These are phyloP conservation scores for bread wheat (Triticum aestivum) DNA, from an alignment of 176 grass and related monocot species.

Conservation along the genomic window DNA sequence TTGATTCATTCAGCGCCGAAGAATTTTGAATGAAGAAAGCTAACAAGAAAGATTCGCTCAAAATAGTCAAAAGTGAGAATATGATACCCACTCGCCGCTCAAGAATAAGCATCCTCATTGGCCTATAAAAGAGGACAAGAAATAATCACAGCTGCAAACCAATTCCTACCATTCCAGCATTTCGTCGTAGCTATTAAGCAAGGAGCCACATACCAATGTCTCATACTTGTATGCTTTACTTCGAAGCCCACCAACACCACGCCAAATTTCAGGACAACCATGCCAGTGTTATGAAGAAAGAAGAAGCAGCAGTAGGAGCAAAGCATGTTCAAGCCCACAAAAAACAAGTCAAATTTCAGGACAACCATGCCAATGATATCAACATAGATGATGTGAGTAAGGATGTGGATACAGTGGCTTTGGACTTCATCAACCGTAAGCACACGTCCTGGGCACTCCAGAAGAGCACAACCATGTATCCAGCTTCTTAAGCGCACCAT, in stretches of 20 bases:
- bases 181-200: not conserved
- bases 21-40: conserved; percentile 34
- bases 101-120: not conserved
- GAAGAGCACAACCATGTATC: conserved; percentile 68
- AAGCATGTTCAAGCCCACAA: conserved; percentile 4
- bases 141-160: conserved; percentile 2
- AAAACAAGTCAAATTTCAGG: conserved; percentile 38
- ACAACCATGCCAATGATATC: conserved; percentile 12
- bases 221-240: not conserved
- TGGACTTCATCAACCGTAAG: conserved; percentile 60
- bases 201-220: conserved; percentile 28
- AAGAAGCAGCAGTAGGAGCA: not conserved
- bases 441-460: conserved; percentile 51
- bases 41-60: not conserved
- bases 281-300: conserved; percentile 32
- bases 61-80: conserved; percentile 30
- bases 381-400: conserved; percentile 37
- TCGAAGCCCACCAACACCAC: conserved; percentile 26
- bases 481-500: conserved; percentile 19
- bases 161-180: not conserved
- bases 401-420: conserved; percentile 56
- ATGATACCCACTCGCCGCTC: conserved; percentile 35
- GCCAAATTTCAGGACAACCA: conserved; percentile 38
- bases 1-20: not conserved
- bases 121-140: conserved; percentile 51